A percentile compares a stretch with the other conserved stretches of the same genome.
phyloP scores from a whole-genome alignment of 805 yeast species.

The Saccharomyces mikatae region DNA sequence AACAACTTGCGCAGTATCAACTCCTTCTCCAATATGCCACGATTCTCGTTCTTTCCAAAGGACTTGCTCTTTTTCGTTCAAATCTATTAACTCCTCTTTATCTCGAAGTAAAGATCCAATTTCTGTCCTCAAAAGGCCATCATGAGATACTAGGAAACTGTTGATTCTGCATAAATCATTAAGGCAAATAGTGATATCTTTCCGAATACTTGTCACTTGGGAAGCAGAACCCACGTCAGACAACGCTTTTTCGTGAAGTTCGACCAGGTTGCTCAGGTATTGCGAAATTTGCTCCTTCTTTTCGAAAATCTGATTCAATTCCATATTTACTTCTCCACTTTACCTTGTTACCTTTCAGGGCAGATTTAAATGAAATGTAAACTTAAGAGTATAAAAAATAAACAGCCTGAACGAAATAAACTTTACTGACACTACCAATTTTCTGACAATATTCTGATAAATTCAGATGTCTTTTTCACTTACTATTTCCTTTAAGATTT shows the following conservation, averaged over 20 bases:
- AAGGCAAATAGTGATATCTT: slow-evolving; percentile 23
- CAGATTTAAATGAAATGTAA: background rate
- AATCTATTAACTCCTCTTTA: slow-evolving; percentile 9
- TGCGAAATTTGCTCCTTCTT: slow-evolving; percentile 19
- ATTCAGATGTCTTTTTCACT: background rate
- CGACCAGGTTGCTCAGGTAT: slow-evolving; percentile 14
- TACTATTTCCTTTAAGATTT: background rate
- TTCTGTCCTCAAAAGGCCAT: slow-evolving; percentile 21
- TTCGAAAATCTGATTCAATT: slow-evolving; percentile 17
- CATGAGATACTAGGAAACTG: slow-evolving; percentile 17
- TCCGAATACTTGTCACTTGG: slow-evolving; percentile 17
- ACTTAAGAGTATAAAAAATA: background rate
- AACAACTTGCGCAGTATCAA: background rate
- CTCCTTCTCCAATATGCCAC: slow-evolving; percentile 6
- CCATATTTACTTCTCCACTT: background rate
- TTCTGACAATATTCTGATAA: background rate
- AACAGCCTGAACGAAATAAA: background rate
- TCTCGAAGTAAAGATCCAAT: slow-evolving; percentile 8
- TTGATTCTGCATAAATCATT: slow-evolving; percentile 23
- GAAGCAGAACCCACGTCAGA: slow-evolving; percentile 9
- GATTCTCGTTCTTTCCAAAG: slow-evolving; percentile 4
- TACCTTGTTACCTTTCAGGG: background rate
- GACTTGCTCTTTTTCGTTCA: slow-evolving; percentile 6
- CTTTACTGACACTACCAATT: background rate
- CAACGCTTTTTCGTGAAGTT: slow-evolving; percentile 17